Conservation (phyloP, 177 flowering plant genomes). For the Tripterygium wilfordii region DNA sequence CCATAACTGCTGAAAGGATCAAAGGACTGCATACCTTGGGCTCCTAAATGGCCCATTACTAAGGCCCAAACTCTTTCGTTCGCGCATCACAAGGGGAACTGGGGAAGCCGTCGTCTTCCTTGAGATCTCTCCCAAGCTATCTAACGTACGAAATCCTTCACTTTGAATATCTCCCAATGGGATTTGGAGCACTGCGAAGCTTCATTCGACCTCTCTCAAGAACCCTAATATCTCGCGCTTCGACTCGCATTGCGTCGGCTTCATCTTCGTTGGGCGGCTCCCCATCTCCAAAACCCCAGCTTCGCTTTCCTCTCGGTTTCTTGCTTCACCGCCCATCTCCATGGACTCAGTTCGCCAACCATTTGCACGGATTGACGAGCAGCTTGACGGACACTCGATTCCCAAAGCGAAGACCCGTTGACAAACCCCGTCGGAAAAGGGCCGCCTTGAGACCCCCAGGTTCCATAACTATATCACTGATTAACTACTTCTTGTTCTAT, state of each 20-base stretch:
- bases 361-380: slow-evolving; percentile 43
- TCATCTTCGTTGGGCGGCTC: slow-evolving; percentile 6
- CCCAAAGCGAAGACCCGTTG: slow-evolving; percentile 52
- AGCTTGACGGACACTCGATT: slow-evolving; percentile 51
- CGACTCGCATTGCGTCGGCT: slow-evolving; percentile 11
- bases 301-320: slow-evolving; percentile 7
- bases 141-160: not conserved
- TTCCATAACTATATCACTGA: not conserved
- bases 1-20: no score
- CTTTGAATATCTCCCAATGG: slow-evolving; percentile 22
- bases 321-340: slow-evolving; percentile 13
- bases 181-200: slow-evolving; percentile 37
- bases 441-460: slow-evolving; percentile 31
- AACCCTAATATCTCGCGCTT: slow-evolving; percentile 14
- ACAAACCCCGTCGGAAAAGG: slow-evolving; percentile 43
- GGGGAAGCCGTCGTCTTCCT: no score
- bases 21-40: no score
- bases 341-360: slow-evolving; percentile 23
- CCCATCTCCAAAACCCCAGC: slow-evolving; percentile 11
- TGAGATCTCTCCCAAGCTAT: no score
- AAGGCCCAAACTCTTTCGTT: no score
- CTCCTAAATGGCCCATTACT: no score
- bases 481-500: no score
- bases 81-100: no score
- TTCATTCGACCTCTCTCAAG: slow-evolving; percentile 42